phyloP scores from a whole-genome alignment of 306 rosid species.

The Castanopsis chinensis region DNA sequence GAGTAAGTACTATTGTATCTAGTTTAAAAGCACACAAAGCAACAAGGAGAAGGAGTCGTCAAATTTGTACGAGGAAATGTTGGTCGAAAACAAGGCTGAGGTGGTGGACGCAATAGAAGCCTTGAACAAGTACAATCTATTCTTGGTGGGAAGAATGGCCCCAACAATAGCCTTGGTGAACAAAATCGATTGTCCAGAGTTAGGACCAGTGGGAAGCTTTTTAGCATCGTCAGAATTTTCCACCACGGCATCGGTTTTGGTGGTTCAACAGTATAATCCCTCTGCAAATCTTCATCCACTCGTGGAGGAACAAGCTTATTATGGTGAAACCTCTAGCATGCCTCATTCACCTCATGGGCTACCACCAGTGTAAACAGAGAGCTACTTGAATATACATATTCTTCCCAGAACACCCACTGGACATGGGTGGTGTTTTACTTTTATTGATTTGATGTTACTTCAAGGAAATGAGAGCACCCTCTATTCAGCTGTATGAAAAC shows the following conservation, averaged over 20 bases:
- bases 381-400: no score
- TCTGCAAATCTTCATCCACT: conserved; percentile 32
- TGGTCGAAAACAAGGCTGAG: conserved; percentile 43
- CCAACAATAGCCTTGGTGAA: conserved; percentile 36
- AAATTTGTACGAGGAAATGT: conserved; percentile 37
- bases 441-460: no score
- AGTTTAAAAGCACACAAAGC: conserved; percentile 17
- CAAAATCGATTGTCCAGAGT: conserved; percentile 51
- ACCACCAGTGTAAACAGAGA: neutral
- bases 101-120: conserved; percentile 32
- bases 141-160: conserved; percentile 66
- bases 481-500: no score
- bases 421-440: no score
- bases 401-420: no score
- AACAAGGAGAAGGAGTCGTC: conserved; percentile 34
- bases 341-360: conserved; percentile 32
- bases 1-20: no score
- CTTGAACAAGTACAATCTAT: conserved; percentile 36
- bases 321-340: conserved; percentile 3
- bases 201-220: conserved; percentile 67
- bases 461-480: no score
- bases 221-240: conserved; percentile 54
- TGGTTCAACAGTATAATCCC: conserved; percentile 55
- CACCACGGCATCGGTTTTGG: conserved; percentile 44
- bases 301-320: conserved; percentile 39